Conservation (phyloP, 768 basidiomycete species). For the Boletus huronensis region DNA sequence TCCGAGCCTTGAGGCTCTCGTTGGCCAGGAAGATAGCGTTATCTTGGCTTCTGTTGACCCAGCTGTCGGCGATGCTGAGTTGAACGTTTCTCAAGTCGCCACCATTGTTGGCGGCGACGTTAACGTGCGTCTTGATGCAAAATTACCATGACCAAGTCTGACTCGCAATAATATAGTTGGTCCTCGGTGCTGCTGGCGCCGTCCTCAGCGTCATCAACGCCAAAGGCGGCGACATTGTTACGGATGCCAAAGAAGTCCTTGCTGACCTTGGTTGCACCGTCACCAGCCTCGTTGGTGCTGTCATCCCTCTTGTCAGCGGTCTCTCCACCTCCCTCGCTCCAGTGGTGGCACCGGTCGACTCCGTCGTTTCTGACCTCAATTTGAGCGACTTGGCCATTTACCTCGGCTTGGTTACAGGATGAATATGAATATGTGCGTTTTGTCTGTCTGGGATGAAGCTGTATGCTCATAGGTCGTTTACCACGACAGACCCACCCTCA, state of each 20-base stretch:
- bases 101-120: conserved; percentile 22
- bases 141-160: neutral
- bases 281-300: conserved; percentile 13
- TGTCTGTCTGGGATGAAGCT: neutral
- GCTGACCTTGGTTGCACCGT: conserved; percentile 20
- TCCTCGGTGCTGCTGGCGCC: conserved; percentile 26
- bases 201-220: conserved; percentile 19
- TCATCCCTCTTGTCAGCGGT: conserved; percentile 19
- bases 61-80: conserved; percentile 8
- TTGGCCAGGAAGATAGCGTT: conserved; percentile 16
- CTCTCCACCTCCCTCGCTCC: conserved; percentile 22
- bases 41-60: conserved; percentile 24
- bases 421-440: conserved; percentile 10
- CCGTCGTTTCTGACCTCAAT: conserved; percentile 23
- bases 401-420: conserved; percentile 18
- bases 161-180: conserved; percentile 12
- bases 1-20: conserved; percentile 25
- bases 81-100: conserved; percentile 29
- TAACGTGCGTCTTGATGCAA: conserved; percentile 12
- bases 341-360: conserved; percentile 15
- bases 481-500: neutral
- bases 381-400: conserved; percentile 20
- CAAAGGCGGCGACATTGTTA: neutral
- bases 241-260: neutral
- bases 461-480: neutral